Evolutionary conservation across 208 protist genomes (phyloP).

Genomic region (Leishmania lainsoni): DNA sequence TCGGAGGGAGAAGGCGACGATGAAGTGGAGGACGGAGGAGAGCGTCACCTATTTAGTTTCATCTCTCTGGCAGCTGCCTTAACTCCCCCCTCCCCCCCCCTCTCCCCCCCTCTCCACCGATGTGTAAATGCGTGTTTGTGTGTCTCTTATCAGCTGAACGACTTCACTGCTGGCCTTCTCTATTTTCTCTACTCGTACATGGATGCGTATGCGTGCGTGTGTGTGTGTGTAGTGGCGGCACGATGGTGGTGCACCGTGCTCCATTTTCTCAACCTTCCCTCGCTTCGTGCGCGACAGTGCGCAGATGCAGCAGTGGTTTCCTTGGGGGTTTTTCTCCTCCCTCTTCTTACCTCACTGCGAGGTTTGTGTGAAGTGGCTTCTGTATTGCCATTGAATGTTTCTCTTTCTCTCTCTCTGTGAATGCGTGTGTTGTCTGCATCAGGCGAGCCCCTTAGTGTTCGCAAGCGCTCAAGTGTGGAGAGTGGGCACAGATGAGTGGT

Average conservation of each 20-base stretch:
- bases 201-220: not conserved
- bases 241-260: not conserved
- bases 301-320: not conserved
- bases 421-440: not conserved
- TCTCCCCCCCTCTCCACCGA: no score
- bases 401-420: not conserved
- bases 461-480: not conserved
- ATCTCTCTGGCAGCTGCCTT: not conserved
- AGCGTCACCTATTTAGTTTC: constrained; percentile 1
- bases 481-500: not conserved
- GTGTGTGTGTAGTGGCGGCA: not conserved
- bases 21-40: not conserved
- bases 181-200: not conserved
- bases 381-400: not conserved
- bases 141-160: constrained; percentile 6
- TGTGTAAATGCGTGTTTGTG: not conserved
- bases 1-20: not conserved
- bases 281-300: not conserved
- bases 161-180: not conserved
- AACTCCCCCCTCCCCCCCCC: not conserved
- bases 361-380: not conserved
- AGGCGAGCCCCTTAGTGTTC: not conserved
- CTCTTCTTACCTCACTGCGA: not conserved
- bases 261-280: not conserved
- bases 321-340: no score